phyloP scores from a whole-genome alignment of 495 filamentous ascomycete species.

The Hypoxylon cercidicola region DNA sequence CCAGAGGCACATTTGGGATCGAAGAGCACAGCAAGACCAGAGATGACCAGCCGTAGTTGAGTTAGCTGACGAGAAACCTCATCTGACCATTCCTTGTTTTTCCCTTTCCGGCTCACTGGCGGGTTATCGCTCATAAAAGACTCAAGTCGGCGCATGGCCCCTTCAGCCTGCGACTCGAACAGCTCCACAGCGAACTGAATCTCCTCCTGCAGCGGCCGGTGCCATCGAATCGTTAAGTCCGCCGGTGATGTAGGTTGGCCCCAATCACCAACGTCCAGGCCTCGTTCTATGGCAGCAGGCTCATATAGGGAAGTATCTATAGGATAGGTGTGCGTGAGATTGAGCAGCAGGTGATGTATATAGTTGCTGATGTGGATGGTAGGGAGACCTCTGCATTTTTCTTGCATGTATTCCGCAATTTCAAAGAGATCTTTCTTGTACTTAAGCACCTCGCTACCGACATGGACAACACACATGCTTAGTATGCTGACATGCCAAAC shows the following conservation, averaged over 20 bases:
- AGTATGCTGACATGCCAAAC: constrained; percentile 98
- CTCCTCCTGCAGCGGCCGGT: constrained; percentile 81
- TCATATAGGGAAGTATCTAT: constrained; percentile 89
- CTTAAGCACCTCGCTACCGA: constrained; percentile 86
- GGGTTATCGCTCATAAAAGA: constrained; percentile 82
- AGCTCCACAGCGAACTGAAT: constrained; percentile 88
- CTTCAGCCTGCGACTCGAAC: constrained; percentile 79
- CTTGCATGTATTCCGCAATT: constrained; percentile 94
- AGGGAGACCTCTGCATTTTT: constrained; percentile 90
- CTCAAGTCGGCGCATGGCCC: constrained; percentile 65
- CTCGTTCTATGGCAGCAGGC: constrained; percentile 63
- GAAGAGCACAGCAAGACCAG: constrained; percentile 88
- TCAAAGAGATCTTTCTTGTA: constrained; percentile 90
- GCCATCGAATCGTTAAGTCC: constrained; percentile 88
- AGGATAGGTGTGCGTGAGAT: constrained; percentile 92
- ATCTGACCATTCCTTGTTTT: constrained; percentile 98
- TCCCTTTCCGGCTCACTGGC: constrained; percentile 90
- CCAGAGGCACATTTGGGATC: constrained; percentile 76
- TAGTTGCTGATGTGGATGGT: constrained; percentile 97
- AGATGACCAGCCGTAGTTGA: constrained; percentile 84
- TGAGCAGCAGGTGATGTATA: constrained; percentile 98
- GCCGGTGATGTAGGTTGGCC: constrained; percentile 74
- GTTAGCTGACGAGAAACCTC: constrained; percentile 91
- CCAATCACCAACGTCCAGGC: constrained; percentile 77
- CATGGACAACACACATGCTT: constrained; percentile 98